These are phyloP conservation scores for Tricholoma sp. DNA, from an alignment of 768 basidiomycete species.

Conservation along the genomic window DNA sequence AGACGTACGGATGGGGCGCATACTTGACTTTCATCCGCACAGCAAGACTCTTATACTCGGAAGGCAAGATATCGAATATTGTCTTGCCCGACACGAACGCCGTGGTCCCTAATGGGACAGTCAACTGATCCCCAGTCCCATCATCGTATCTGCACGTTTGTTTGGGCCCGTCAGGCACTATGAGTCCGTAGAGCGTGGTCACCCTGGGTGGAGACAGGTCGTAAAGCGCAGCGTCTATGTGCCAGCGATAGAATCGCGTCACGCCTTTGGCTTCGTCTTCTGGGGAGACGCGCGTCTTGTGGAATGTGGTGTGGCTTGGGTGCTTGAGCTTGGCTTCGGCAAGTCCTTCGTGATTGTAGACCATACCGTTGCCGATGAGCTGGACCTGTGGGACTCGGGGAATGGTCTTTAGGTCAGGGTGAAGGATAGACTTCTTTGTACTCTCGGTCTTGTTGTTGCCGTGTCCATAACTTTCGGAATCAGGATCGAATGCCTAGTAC, in stretches of 20 bases:
- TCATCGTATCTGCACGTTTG: conserved; percentile 80
- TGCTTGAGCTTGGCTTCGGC: conserved; percentile 77
- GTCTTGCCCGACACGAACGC: conserved; percentile 77
- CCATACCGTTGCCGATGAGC: conserved; percentile 83
- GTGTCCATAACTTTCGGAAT: conserved; percentile 68
- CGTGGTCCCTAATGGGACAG: conserved; percentile 83
- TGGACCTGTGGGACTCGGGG: conserved; percentile 87
- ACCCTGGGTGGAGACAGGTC: conserved; percentile 74
- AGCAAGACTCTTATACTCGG: conserved; percentile 71
- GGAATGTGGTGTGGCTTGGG: conserved; percentile 81
- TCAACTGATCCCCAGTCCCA: conserved; percentile 77
- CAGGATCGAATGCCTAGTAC: conserved; percentile 66
- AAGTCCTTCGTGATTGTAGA: conserved; percentile 78
- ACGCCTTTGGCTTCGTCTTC: conserved; percentile 74
- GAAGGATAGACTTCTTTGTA: conserved; percentile 75
- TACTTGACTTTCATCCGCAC: conserved; percentile 73
- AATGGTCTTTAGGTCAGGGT: conserved; percentile 88
- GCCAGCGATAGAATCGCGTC: conserved; percentile 91
- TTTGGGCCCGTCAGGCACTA: conserved; percentile 56
- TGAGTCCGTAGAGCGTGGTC: conserved; percentile 79
- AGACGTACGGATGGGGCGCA: conserved; percentile 84
- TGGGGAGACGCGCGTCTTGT: conserved; percentile 67
- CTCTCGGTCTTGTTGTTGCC: conserved; percentile 82
- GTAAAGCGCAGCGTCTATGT: conserved; percentile 86
- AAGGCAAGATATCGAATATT: conserved; percentile 78